phyloP scores from a whole-genome alignment of 2,329 filamentous ascomycete genomes.

The Thyridium curvatum region DNA sequence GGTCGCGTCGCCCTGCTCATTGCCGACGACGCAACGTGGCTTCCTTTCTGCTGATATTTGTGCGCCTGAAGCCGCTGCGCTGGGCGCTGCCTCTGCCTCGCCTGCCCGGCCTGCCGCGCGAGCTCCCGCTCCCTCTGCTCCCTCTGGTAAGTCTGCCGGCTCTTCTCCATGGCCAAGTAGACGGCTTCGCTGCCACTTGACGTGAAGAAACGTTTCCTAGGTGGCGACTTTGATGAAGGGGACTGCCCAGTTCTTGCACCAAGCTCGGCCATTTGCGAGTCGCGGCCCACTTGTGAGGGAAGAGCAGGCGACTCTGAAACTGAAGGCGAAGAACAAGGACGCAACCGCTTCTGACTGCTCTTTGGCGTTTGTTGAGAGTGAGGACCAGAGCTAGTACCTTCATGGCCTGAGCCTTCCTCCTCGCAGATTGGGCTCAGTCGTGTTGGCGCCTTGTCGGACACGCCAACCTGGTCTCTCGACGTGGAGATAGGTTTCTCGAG shows the following conservation, averaged over 20 bases:
- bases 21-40: too few relatives aligned
- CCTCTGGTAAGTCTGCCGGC: constrained; percentile 19
- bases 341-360: too few relatives aligned
- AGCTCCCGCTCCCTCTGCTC: constrained; percentile 12
- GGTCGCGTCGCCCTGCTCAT: too few relatives aligned
- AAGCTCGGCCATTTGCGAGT: neutral
- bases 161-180: constrained; percentile 20
- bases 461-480: constrained; percentile 2
- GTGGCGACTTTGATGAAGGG: neutral
- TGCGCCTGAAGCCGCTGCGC: too few relatives aligned
- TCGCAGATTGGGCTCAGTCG: neutral
- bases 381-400: too few relatives aligned
- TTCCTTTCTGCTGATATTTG: too few relatives aligned
- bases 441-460: neutral
- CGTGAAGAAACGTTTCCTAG: constrained; percentile 24
- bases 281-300: neutral
- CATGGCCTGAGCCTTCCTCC: too few relatives aligned
- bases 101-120: too few relatives aligned
- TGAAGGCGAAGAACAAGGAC: too few relatives aligned
- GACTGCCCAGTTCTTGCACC: neutral
- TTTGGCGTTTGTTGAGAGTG: too few relatives aligned
- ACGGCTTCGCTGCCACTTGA: constrained; percentile 19
- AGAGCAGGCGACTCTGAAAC: neutral
- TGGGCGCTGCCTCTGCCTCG: too few relatives aligned
- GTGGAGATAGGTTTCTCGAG: constrained; percentile 22